phyloP scores from a whole-genome alignment of 768 basidiomycete genomes.

The Collybia nuda region DNA sequence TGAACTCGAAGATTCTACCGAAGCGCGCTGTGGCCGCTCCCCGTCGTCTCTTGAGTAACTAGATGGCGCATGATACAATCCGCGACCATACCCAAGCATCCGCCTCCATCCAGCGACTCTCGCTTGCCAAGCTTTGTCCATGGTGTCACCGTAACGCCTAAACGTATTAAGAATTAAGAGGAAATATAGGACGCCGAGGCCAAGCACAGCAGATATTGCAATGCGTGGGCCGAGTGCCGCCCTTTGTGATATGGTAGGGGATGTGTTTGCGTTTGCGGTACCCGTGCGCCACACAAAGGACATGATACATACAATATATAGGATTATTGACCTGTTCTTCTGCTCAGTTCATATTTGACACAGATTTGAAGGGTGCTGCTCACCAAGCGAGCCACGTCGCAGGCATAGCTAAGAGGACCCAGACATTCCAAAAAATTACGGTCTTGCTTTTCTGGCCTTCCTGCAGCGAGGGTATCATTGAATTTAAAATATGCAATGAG shows the following conservation, averaged over 20 bases:
- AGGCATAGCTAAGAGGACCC: conserved; percentile 63
- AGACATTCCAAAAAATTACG: conserved; percentile 48
- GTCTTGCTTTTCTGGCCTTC: conserved; percentile 17
- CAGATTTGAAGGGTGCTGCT: not conserved
- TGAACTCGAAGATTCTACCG: no score
- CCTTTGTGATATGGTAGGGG: conserved; percentile 21
- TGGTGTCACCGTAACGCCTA: conserved; percentile 45
- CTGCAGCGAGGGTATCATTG: conserved; percentile 1
- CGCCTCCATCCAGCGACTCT: conserved; percentile 22
- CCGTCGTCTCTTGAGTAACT: not conserved
- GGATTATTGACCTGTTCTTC: conserved; percentile 54
- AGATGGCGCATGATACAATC: no score
- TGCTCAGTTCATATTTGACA: conserved; percentile 9
- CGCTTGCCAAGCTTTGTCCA: conserved; percentile 32
- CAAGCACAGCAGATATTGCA: conserved; percentile 44
- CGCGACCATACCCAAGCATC: no score
- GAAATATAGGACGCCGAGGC: conserved; percentile 53
- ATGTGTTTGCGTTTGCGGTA: conserved; percentile 22
- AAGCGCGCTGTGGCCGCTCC: not conserved
- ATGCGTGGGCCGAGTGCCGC: conserved; percentile 37
- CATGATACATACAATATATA: conserved; percentile 57
- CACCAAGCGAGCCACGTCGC: conserved; percentile 72
- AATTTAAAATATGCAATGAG: conserved; percentile 35
- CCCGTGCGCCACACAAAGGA: conserved; percentile 61
- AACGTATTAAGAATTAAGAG: conserved; percentile 52